Percentiles rank a stretch among this genome's conserved stretches.
Evolutionary conservation across 768 basidiomycete species (phyloP).

Genomic region (Tulasnella sp.): DNA sequence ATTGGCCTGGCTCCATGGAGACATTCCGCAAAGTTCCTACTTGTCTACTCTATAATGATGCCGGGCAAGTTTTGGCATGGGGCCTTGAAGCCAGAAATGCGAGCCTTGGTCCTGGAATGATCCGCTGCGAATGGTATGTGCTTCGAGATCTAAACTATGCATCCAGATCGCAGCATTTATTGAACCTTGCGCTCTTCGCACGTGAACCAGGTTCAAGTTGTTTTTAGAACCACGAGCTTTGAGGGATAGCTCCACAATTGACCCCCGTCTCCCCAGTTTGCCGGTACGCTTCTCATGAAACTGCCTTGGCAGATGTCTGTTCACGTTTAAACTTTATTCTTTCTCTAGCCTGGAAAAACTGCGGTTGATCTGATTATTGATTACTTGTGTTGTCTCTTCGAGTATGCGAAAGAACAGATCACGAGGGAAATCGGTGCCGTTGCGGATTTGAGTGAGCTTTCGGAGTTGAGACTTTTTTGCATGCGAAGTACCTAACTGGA

Average conservation of each 20-base stretch:
- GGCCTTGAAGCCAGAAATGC: constrained; percentile 80
- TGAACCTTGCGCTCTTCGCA: neutral
- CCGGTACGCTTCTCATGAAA: constrained; percentile 40
- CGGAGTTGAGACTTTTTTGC: neutral
- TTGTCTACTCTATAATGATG: constrained; percentile 66
- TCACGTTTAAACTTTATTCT: neutral
- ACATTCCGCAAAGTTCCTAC: constrained; percentile 82
- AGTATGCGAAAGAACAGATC: constrained; percentile 75
- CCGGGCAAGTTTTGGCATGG: constrained; percentile 66
- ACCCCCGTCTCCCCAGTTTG: constrained; percentile 64
- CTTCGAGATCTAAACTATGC: neutral
- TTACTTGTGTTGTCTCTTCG: constrained; percentile 72
- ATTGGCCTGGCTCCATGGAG: constrained; percentile 77
- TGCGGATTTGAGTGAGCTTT: constrained; percentile 55
- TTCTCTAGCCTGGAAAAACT: constrained; percentile 5
- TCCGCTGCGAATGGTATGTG: constrained; percentile 41
- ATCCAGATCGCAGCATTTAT: neutral
- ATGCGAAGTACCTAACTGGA: neutral
- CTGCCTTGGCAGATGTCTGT: neutral
- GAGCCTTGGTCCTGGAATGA: constrained; percentile 49
- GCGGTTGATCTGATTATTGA: constrained; percentile 63
- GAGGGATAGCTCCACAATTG: constrained; percentile 54
- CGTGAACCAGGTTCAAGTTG: constrained; percentile 59
- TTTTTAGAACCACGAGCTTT: constrained; percentile 73
- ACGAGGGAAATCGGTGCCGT: constrained; percentile 78